Evolutionary conservation across 1,139 yeast species (phyloP).

Genomic region (Geotrichum australiense): DNA sequence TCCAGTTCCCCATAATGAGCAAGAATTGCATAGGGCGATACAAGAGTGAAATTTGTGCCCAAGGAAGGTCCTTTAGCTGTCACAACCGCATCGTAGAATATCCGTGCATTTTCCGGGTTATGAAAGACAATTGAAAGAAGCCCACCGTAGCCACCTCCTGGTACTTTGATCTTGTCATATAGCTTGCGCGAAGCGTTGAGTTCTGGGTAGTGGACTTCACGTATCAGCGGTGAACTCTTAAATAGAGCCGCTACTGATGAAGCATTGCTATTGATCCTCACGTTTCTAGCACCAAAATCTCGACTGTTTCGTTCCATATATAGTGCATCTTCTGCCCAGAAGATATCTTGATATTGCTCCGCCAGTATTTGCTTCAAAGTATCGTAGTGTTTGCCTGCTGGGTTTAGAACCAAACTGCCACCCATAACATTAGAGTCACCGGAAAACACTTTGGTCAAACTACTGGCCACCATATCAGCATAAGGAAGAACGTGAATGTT

Average conservation of each 20-base stretch:
- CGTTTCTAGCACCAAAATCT: slow-evolving; percentile 68
- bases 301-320: slow-evolving; percentile 89
- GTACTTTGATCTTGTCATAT: slow-evolving; percentile 63
- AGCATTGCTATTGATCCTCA: slow-evolving; percentile 60
- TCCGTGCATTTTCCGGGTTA: slow-evolving; percentile 56
- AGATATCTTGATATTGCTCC: slow-evolving; percentile 59
- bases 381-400: slow-evolving; percentile 48
- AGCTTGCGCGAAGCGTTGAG: slow-evolving; percentile 47
- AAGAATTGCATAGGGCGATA: slow-evolving; percentile 83
- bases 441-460: slow-evolving; percentile 85
- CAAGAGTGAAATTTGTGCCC: slow-evolving; percentile 89
- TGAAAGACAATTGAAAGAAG: slow-evolving; percentile 71
- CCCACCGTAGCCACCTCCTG: slow-evolving; percentile 88
- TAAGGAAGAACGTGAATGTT: slow-evolving; percentile 76
- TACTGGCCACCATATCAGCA: slow-evolving; percentile 79
- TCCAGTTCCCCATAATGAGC: slow-evolving; percentile 86
- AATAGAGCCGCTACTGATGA: slow-evolving; percentile 44
- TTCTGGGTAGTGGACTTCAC: slow-evolving; percentile 66
- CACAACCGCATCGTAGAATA: slow-evolving; percentile 66
- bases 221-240: slow-evolving; percentile 37
- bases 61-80: slow-evolving; percentile 90
- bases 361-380: slow-evolving; percentile 46
- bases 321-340: slow-evolving; percentile 94
- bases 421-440: slow-evolving; percentile 97
- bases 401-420: slow-evolving; percentile 78